Conservation (phyloP, 75 land plant species). For the Adiantum capillusveneris region DNA sequence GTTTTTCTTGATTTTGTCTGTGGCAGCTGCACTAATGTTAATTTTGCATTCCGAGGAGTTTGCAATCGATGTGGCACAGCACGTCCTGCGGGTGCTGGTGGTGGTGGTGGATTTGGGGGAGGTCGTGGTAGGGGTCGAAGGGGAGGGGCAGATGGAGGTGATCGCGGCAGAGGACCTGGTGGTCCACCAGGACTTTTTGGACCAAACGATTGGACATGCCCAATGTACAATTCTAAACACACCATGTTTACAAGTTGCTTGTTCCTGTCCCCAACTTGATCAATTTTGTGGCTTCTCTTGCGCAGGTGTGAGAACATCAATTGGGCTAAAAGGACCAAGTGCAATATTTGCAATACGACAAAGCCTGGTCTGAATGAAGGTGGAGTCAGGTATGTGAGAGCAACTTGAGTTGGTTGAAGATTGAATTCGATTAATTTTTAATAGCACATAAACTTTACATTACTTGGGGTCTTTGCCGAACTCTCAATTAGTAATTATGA, state of each 20-base stretch:
- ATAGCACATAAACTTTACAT: too few relatives aligned
- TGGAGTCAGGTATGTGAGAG: slow-evolving; percentile 89
- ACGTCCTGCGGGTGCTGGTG: slow-evolving; percentile 67
- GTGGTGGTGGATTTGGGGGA: slow-evolving; percentile 45
- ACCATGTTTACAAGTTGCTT: background rate
- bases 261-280: background rate
- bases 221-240: slow-evolving; percentile 57
- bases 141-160: slow-evolving; percentile 40
- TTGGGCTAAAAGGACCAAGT: slow-evolving; percentile 93
- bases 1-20: slow-evolving; percentile 1
- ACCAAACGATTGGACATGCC: slow-evolving; percentile 97
- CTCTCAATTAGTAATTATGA: too few relatives aligned
- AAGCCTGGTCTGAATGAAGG: slow-evolving; percentile 95
- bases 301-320: slow-evolving; percentile 94
- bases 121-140: slow-evolving; percentile 65
- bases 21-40: slow-evolving; percentile 83
- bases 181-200: slow-evolving; percentile 86
- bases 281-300: too few relatives aligned
- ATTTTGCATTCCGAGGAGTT: slow-evolving; percentile 95
- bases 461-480: too few relatives aligned
- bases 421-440: too few relatives aligned
- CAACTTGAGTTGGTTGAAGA: too few relatives aligned
- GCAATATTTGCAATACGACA: slow-evolving; percentile 92
- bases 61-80: slow-evolving; percentile 95
- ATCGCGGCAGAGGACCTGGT: slow-evolving; percentile 41